phyloP scores from a whole-genome alignment of 306 rosid species.

The Corylus americana region DNA sequence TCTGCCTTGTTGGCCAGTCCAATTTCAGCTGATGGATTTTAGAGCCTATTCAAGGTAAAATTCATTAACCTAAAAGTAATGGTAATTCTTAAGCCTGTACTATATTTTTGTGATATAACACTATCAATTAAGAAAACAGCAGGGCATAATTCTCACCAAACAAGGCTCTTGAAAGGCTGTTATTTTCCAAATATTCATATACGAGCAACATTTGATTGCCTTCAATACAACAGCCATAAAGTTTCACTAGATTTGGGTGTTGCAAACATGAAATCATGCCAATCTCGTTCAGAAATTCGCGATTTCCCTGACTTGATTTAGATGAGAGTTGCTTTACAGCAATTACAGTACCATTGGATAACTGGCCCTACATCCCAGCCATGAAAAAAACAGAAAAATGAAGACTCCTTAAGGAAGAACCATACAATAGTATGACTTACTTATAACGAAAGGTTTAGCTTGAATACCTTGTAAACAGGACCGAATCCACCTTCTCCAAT shows the following conservation, averaged over 20 bases:
- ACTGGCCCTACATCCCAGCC: slow-evolving; percentile 6
- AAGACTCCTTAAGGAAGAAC: neutral
- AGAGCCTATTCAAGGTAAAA: neutral
- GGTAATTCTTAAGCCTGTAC: neutral
- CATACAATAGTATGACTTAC: neutral
- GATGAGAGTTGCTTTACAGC: slow-evolving; percentile 33
- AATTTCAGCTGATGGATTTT: neutral
- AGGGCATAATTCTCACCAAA: neutral
- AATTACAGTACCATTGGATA: slow-evolving; percentile 18
- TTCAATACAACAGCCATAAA: slow-evolving; percentile 25
- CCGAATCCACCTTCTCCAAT: slow-evolving; percentile 9
- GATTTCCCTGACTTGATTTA: slow-evolving; percentile 31
- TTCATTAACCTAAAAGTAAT: neutral
- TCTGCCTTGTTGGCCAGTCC: slow-evolving; percentile 40
- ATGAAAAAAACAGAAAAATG: neutral
- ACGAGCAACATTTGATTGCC: slow-evolving; percentile 19
- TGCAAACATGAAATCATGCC: slow-evolving; percentile 29
- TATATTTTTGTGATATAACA: neutral
- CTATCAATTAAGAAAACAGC: neutral
- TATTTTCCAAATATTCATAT: slow-evolving; percentile 6
- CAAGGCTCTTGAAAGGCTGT: slow-evolving; percentile 7
- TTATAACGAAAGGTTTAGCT: neutral
- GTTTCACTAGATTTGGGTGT: slow-evolving; percentile 28
- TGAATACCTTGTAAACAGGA: neutral
- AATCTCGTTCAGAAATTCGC: slow-evolving; percentile 29